Conservation (phyloP, 495 filamentous ascomycete species). For the Bombardia bombarda region DNA sequence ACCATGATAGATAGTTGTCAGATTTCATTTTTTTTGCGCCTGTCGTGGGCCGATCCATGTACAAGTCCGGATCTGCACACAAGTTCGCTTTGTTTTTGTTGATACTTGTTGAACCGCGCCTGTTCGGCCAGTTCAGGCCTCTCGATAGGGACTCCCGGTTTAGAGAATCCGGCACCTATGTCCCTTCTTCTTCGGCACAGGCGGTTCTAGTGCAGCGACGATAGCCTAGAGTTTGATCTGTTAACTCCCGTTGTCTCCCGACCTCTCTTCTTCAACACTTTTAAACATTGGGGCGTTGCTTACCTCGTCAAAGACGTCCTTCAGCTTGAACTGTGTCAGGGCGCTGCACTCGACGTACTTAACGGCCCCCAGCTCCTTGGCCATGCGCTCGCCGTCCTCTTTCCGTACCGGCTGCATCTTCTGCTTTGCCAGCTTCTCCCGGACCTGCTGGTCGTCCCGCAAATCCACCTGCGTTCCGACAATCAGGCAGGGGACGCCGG, state of each 20-base stretch:
- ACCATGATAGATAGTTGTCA: too few species aligned
- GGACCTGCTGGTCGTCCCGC: slow-evolving; percentile 77
- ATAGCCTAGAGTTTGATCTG: slow-evolving; percentile 54
- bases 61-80: too few species aligned
- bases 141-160: slow-evolving; percentile 4
- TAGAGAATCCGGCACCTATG: slow-evolving; percentile 46
- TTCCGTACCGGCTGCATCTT: slow-evolving; percentile 87
- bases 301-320: slow-evolving; percentile 99
- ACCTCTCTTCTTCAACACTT: background rate
- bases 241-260: background rate
- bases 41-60: too few species aligned
- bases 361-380: slow-evolving; percentile 88
- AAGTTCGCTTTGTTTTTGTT: too few species aligned
- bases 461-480: slow-evolving; percentile 98
- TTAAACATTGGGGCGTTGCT: background rate
- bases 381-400: slow-evolving; percentile 93
- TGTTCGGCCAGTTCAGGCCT: too few species aligned
- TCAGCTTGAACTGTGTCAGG: slow-evolving; percentile 94
- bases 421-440: slow-evolving; percentile 88
- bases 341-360: slow-evolving; percentile 99
- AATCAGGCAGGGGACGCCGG: slow-evolving; percentile 94
- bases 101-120: too few species aligned
- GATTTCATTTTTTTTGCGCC: too few species aligned
- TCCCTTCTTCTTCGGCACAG: slow-evolving; percentile 57
- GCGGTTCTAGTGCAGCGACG: slow-evolving; percentile 83